Conservation (phyloP, 345 rosid species). For the Garcia nutans region DNA sequence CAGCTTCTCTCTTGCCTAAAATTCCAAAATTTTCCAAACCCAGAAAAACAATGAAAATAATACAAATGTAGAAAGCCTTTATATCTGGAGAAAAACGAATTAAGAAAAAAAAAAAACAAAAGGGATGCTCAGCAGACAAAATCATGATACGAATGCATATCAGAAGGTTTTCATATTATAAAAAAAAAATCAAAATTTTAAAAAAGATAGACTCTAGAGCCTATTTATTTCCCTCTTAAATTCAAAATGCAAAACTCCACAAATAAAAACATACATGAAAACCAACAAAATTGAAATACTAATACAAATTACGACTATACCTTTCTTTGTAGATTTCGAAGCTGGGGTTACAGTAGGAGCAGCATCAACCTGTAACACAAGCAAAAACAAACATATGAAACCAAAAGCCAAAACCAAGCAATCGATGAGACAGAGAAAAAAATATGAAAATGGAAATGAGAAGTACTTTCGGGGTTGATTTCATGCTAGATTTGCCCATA, state of each 20-base stretch:
- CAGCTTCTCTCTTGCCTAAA: conserved; percentile 74
- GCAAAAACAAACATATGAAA: neutral
- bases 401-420: neutral
- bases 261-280: neutral
- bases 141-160: neutral
- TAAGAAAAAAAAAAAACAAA: neutral
- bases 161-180: too few species aligned
- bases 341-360: conserved; percentile 16
- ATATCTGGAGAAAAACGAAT: neutral
- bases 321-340: conserved; percentile 19
- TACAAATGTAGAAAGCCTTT: neutral
- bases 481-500: conserved; percentile 27
- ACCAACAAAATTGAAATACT: too few species aligned
- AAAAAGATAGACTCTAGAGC: neutral
- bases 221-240: neutral
- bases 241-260: neutral
- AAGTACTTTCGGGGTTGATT: conserved; percentile 18
- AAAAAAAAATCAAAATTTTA: neutral
- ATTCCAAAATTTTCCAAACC: neutral
- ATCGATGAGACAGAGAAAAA: neutral
- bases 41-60: neutral
- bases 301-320: neutral
- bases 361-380: conserved; percentile 16
- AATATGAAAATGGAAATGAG: neutral
- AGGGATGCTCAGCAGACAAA: neutral